Evolutionary conservation across 1,284 basidiomycete species (phyloP).

Genomic region (Ustilago cynodontis): DNA sequence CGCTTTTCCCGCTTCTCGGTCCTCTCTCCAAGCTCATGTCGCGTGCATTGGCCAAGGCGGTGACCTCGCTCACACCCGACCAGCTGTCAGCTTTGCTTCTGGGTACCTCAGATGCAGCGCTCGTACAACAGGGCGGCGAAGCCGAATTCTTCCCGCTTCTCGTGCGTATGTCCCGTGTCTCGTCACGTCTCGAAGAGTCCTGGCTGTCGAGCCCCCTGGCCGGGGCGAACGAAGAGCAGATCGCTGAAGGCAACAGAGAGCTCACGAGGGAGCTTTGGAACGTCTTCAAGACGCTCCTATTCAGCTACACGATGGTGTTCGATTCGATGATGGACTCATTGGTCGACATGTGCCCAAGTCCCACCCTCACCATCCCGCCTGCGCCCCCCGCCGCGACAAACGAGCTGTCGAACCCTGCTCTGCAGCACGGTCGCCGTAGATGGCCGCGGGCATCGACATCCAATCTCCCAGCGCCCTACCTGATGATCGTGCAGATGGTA

Average conservation of each 20-base stretch:
- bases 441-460: constrained; percentile 55
- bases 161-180: constrained; percentile 50
- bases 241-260: constrained; percentile 32
- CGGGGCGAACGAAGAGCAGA: constrained; percentile 35
- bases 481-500: constrained; percentile 50
- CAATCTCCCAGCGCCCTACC: constrained; percentile 58
- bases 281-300: constrained; percentile 63
- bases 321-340: constrained; percentile 64
- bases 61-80: constrained; percentile 32
- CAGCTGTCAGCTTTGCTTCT: constrained; percentile 44
- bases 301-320: constrained; percentile 66
- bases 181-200: constrained; percentile 25
- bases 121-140: constrained; percentile 16
- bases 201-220: constrained; percentile 50
- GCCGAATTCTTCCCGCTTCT: constrained; percentile 37
- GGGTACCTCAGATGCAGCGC: constrained; percentile 25
- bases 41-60: constrained; percentile 46
- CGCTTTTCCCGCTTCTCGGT: constrained; percentile 57
- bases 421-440: constrained; percentile 10
- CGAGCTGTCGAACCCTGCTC: constrained; percentile 1
- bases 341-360: constrained; percentile 66
- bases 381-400: constrained; percentile 9
- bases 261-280: constrained; percentile 60
- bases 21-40: constrained; percentile 64
- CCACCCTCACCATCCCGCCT: constrained; percentile 51